phyloP scores from a whole-genome alignment of 2,329 filamentous ascomycete species.

The Ophiostoma pallidulum region DNA sequence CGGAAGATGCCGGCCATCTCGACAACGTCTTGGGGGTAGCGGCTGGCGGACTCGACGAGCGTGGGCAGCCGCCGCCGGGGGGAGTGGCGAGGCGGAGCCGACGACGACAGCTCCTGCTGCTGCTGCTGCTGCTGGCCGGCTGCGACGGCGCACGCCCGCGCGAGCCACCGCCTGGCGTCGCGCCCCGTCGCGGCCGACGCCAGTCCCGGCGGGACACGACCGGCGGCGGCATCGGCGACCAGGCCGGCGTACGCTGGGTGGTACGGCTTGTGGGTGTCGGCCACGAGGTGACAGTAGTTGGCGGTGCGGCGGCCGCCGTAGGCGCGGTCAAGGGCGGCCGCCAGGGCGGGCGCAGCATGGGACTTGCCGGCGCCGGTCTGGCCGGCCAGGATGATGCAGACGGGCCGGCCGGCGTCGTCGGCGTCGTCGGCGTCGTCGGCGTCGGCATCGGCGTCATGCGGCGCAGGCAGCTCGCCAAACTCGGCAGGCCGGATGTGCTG shows the following conservation, averaged over 20 bases:
- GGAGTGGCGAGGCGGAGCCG: no score
- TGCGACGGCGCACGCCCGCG: constrained; percentile 28
- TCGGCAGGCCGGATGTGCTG: constrained; percentile 18
- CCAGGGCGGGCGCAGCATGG: constrained; percentile 31
- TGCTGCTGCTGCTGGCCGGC: no score
- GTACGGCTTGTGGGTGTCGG: constrained; percentile 40
- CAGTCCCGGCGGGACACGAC: constrained; percentile 22
- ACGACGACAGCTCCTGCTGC: no score
- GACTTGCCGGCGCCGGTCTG: constrained; percentile 41
- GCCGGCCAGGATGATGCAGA: constrained; percentile 35
- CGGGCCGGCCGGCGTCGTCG: constrained; percentile 18
- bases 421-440: background rate
- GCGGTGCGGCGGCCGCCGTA: background rate
- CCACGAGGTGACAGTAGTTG: constrained; percentile 33
- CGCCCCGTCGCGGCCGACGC: constrained; percentile 30
- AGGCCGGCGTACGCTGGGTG: constrained; percentile 33
- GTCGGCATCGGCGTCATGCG: background rate
- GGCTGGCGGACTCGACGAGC: constrained; percentile 37
- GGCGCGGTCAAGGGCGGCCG: constrained; percentile 22
- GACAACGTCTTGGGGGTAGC: constrained; percentile 33
- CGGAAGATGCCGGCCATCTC: constrained; percentile 27
- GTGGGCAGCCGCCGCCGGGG: constrained; percentile 22
- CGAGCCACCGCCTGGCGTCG: constrained; percentile 37
- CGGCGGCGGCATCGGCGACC: constrained; percentile 16
- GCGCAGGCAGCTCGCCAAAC: constrained; percentile 13